Evolutionary conservation across 2,329 filamentous ascomycete species (phyloP), one percentile per base, ranked within the genome.

Genomic region (Fusarium nygamai): DNA sequence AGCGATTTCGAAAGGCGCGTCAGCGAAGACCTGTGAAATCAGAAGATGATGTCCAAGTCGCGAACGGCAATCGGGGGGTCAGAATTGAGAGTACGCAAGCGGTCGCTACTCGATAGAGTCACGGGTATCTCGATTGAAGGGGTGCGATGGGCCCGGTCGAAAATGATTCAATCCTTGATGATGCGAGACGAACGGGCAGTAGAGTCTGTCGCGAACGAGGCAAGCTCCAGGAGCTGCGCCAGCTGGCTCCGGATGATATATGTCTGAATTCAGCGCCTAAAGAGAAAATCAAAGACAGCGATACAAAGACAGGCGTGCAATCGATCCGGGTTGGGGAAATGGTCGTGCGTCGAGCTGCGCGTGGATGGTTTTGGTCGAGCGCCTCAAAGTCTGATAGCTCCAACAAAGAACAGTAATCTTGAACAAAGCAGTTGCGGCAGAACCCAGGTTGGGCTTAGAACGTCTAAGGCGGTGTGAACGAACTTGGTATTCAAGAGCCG

Each of bases 361-460:
- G 65, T 62, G 56, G 69, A 64, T 73, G 69, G 62, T 75, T 62
- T 62, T 67, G 61, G 24, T 50, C n/a, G 58, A 64, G 70, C 60
- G 56, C 51, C 60, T 69, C 62, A 73, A 67, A 68, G 62, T 75
- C 69, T 61, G 73, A 74, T 71, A 75, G 69, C 73, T 76, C 71
- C 61, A 71, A 64, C 73, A 75, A 75, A 75, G 73, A 71, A 73
- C 51, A 38, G 57, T 53, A 72, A 63, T 62, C 66, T 75, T 58
- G 60, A 65, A 38, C 69, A 75, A 61, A 73, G 59, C 60, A 56
- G 47, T 27, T 29, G 31, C 24, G 73, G 73, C 73, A 75, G 73
- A 75, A 75, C 51, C 53, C 60, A 27, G 29, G 48, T 57, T 54
- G 27, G 62, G 73, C 29, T 46, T 75, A 75, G 72, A 39, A 20